Base-by-base conservation (phyloP, 2,329 filamentous ascomycete species). In the Neoarthrinium moseri region DNA sequence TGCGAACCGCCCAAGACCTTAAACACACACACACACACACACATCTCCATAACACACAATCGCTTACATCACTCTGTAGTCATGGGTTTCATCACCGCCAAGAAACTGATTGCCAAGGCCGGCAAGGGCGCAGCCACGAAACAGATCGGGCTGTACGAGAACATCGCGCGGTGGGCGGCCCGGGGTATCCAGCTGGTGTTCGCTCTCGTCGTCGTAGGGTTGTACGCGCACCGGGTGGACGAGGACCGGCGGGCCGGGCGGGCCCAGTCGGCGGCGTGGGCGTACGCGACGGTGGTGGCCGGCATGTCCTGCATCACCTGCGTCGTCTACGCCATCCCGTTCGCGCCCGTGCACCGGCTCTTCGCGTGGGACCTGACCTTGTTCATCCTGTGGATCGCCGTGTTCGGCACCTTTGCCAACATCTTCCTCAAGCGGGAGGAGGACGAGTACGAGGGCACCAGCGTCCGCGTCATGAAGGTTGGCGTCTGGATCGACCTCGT, bases 401-500 rank as follows among this genome's bases (percentile, higher is more conserved):
- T 86, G 3, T 89, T 90, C 60, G 87, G 85, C 22, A 77, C 87
- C 48, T 90, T 91, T 54, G 87, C 82, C 12, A 78, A 74, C 49
- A 81, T 89, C 68, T 91, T 86, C 66, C 80, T 90, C 48, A 64
- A 73, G 26, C 74, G 79, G 40, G 65, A 81, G 50, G 74, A 74
- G 45, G 75, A 84, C 47, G 68, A 71, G 45, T 75, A 73, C 62
- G 66, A 75, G 60, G 71, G 69, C 23, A 64, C 61, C 35, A 71
- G 61, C 50, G 71, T 70, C 0, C 51, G 59, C 4, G 42, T 60
- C 6, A 90, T 90, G 87, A 85, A 86, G 67, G 73, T 78, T 50
- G 84, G 85, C 2, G 85, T 88, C 3, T 90, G 85, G 83, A 66
- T 90, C 21, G 84, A 89, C 60, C 60, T 90, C 21, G 71, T 81